A percentile compares a stretch with the other conserved stretches of the same genome.
Evolutionary conservation across 1,284 basidiomycete species (phyloP).

Genomic region (Pseudozyma thailandica): DNA sequence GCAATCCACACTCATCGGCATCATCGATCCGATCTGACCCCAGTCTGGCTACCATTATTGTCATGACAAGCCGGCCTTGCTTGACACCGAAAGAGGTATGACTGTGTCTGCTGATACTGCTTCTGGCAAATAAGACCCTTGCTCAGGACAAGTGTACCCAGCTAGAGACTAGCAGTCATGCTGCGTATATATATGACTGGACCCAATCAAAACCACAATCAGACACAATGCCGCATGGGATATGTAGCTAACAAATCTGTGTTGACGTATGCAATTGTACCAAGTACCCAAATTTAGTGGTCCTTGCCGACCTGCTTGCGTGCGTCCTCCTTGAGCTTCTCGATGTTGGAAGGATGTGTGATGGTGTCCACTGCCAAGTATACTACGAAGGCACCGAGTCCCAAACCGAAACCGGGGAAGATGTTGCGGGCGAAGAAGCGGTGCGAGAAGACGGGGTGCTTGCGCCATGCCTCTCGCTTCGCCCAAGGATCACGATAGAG

Average conservation of each 20-base stretch:
- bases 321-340: conserved; percentile 64
- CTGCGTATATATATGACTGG: too few relatives aligned
- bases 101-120: too few relatives aligned
- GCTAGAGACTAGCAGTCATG: too few relatives aligned
- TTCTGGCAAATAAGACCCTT: too few relatives aligned
- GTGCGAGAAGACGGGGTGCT: conserved; percentile 66
- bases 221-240: not conserved
- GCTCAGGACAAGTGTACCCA: too few relatives aligned
- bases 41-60: too few relatives aligned
- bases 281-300: too few relatives aligned
- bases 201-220: too few relatives aligned
- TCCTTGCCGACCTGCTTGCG: conserved; percentile 48
- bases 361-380: conserved; percentile 56
- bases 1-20: conserved; percentile 6
- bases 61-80: too few relatives aligned
- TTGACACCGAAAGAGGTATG: not conserved
- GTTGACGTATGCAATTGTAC: conserved; percentile 3
- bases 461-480: conserved; percentile 67
- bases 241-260: conserved; percentile 1
- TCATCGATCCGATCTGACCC: conserved; percentile 4
- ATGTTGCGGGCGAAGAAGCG: conserved; percentile 63
- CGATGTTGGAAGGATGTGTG: conserved; percentile 62
- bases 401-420: conserved; percentile 65
- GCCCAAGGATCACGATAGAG: conserved; percentile 67
- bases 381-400: conserved; percentile 57